Evolutionary conservation across 2,329 filamentous ascomycete genomes (phyloP), one percentile per base, ranked within the genome.

Genomic region (Alternaria metachromatica): DNA sequence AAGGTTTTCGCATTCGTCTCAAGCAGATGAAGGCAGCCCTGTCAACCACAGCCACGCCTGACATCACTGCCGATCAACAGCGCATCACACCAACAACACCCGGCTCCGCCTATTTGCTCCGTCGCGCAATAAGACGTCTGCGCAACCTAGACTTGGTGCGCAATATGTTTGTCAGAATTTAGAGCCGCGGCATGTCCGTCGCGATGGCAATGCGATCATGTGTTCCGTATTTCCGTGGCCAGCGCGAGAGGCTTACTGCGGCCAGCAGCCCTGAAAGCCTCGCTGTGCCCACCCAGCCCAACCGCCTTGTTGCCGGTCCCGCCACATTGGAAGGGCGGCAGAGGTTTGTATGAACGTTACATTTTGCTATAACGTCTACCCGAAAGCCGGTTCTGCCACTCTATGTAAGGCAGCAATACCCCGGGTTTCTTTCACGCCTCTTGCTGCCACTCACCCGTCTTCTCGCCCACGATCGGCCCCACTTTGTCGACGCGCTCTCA

Each of bases 181-280:
- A 62, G 58, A 43, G n/a, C 28, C 8, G 48, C 46, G n/a, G 58
- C 30, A 50, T 54, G 57, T 23, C 41, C 60, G 25, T 41, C 41
- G 62, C 28, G 18, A 49, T 45, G 45, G 20, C 33, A 20, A 62
- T 54, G 46, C 50, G n/a, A 25, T 51, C 49, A 23, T 23, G 28
- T 51, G 18, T 21, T 23, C 48, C 21, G 49, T 25, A 28, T 48
- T 55, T 23, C 59, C 46, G 46, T 45, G 59, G 64, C 55, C 59
- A 50, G 30, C 48, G 50, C 53, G 51, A 60, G 67, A 66, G 66
- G 63, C 60, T 67, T 59, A 54, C 65, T 67, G 63, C 62, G 56
- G 63, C 65, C 61, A 70, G 66, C 69, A 66, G 21, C 26, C 30
- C 48, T 20, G 58, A 68, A 58, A 68, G 62, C 64, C 62, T 66